Base-by-base conservation (phyloP, 192 early-diverging fungal genomes). In the Chytriomyces confervae region DNA sequence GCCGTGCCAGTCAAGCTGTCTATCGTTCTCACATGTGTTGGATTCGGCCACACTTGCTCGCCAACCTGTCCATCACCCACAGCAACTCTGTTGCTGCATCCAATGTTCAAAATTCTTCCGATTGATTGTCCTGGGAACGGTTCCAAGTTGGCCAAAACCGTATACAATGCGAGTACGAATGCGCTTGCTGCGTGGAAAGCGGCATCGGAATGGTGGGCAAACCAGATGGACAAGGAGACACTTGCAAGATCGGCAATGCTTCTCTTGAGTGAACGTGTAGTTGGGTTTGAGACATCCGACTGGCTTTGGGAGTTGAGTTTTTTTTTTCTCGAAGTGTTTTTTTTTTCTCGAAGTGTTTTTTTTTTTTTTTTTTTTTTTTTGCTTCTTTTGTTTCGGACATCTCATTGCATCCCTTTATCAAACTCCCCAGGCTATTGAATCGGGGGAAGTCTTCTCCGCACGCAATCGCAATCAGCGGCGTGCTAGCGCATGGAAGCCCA, bases 11-110 rank as follows among this genome's bases (percentile, higher is more conserved):
- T 68, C 24, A 11, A 27, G 16, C 24, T 47, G 0, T 9, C 36
- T 16, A 48, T 68, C 16, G 10, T 68, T 11, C 45, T 68, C 11
- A 68, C 66, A 27, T 68, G 66, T 47, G 47, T 68, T 24, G 45
- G 47, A 9, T 29, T 68, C 6, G 66, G 66, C 8, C 36, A 47
- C 24, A 11, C 66, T 7, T 68, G 66, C 46, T 9, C 8, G 18
- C 66, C 66, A 46, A 68, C 66, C 24, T 68, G 66, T 47, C 66
- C 66, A 48, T 13, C 46, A 7, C 9, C 10, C 7, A 46, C 0
- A 2, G 13, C 10, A 2, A 43, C 8, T 18, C 24, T 18, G 44
- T 20, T 2, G 20, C 10, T 47, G 13, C 9, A 68, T 48, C 27
- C 66, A n/a, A 16, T 48, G 13, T 13, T 68, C 2, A 23, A 27